A percentile compares a stretch with the other conserved stretches of the same genome.
phyloP scores from a whole-genome alignment of 257 asterid species.

The Solanum raphanifolium region DNA sequence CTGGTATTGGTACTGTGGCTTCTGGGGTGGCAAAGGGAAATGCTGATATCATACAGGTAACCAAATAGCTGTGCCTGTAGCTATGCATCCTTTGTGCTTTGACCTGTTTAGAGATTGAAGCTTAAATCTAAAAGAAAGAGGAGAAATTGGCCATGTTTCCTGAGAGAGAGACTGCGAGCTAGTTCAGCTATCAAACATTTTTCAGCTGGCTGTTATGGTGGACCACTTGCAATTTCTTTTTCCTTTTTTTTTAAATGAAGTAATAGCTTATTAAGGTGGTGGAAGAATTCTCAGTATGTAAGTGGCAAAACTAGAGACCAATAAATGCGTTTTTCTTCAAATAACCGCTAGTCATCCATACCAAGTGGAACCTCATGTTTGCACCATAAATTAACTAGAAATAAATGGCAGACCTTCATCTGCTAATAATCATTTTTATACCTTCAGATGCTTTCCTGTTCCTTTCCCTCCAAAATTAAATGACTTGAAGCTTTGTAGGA shows the following conservation, averaged over 20 bases:
- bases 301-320: neutral
- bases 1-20: constrained; percentile 99
- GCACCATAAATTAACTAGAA: neutral
- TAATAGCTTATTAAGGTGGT: neutral
- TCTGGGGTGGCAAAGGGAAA: constrained; percentile 99
- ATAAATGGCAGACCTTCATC: neutral
- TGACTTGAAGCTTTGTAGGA: neutral
- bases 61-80: neutral
- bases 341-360: neutral
- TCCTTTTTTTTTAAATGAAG: neutral
- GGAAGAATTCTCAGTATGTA: neutral
- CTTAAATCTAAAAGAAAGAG: neutral
- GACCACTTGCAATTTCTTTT: neutral
- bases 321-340: neutral
- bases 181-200: neutral
- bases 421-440: neutral
- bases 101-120: neutral
- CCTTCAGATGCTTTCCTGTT: neutral
- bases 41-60: constrained; percentile 96
- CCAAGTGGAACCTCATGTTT: neutral
- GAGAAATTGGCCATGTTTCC: neutral
- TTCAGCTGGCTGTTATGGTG: neutral
- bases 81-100: neutral
- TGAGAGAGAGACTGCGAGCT: neutral
- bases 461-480: neutral